phyloP scores from a whole-genome alignment of 176 grass and related monocot genomes.

The Rhynchospora breviuscula region DNA sequence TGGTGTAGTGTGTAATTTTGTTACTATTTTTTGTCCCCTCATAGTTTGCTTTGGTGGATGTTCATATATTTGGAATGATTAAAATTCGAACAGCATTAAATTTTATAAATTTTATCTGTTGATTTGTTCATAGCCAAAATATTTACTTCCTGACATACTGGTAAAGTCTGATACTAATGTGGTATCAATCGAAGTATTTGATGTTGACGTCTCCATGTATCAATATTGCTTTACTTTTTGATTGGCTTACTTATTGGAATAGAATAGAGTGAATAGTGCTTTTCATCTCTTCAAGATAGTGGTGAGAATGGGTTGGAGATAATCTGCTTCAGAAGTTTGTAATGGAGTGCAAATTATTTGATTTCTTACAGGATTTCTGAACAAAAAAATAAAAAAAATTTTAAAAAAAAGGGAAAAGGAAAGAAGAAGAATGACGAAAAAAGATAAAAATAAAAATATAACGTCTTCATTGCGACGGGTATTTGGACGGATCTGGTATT shows the following conservation, averaged over 20 bases:
- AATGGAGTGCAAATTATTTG: not conserved
- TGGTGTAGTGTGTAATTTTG: conserved; percentile 26
- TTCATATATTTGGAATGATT: not conserved
- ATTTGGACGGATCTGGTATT: no score
- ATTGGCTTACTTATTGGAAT: not conserved
- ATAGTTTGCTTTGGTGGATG: not conserved
- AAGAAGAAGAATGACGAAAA: no score
- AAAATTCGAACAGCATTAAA: not conserved
- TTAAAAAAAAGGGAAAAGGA: no score
- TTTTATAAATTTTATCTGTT: not conserved
- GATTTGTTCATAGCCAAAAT: not conserved
- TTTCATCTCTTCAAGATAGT: not conserved
- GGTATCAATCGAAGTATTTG: not conserved
- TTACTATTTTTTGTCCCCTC: not conserved
- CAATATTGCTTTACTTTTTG: not conserved
- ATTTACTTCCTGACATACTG: not conserved
- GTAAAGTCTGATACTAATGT: not conserved
- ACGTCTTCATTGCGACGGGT: no score
- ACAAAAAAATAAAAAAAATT: no score
- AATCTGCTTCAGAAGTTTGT: not conserved
- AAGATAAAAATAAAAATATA: no score
- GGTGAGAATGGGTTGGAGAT: not conserved
- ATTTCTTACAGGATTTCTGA: not conserved
- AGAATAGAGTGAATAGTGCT: no score
- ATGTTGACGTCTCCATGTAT: not conserved